phyloP scores from a whole-genome alignment of 352 stramenopile genomes.

The Phytophthora tubulina region DNA sequence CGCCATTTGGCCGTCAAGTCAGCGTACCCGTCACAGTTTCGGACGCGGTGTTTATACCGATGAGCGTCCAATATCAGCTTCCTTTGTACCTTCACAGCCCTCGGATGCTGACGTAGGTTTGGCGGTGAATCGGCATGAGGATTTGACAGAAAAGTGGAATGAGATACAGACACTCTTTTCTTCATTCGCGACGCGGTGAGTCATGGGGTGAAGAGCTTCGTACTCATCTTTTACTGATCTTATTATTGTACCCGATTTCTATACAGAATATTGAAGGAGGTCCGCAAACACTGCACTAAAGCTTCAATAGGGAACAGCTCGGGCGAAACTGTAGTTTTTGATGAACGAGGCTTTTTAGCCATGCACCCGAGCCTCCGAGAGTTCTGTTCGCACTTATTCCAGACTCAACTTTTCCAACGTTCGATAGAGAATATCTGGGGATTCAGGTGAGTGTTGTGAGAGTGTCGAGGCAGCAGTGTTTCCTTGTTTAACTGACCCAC shows the following conservation, averaged over 20 bases:
- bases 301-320: slow-evolving; percentile 9
- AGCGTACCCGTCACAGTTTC: slow-evolving; percentile 37
- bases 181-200: slow-evolving; percentile 61
- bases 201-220: background rate
- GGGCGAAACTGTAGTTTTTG: slow-evolving; percentile 46
- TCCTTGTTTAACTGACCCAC: background rate
- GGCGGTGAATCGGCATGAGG: slow-evolving; percentile 50
- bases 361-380: slow-evolving; percentile 70
- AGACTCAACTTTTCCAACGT: slow-evolving; percentile 79
- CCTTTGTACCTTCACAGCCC: slow-evolving; percentile 33
- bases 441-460: slow-evolving; percentile 21
- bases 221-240: background rate
- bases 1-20: slow-evolving; percentile 52
- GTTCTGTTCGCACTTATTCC: slow-evolving; percentile 74
- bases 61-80: slow-evolving; percentile 2
- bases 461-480: background rate
- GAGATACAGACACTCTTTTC: slow-evolving; percentile 68
- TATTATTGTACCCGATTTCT: slow-evolving; percentile 1
- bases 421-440: slow-evolving; percentile 61
- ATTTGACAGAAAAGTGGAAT: slow-evolving; percentile 65
- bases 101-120: slow-evolving; percentile 41
- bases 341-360: slow-evolving; percentile 62
- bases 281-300: slow-evolving; percentile 65
- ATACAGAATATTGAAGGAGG: slow-evolving; percentile 68
- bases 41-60: slow-evolving; percentile 17